Evolutionary conservation across 441 rosid species (phyloP).

Genomic region (Populus hybrid): DNA sequence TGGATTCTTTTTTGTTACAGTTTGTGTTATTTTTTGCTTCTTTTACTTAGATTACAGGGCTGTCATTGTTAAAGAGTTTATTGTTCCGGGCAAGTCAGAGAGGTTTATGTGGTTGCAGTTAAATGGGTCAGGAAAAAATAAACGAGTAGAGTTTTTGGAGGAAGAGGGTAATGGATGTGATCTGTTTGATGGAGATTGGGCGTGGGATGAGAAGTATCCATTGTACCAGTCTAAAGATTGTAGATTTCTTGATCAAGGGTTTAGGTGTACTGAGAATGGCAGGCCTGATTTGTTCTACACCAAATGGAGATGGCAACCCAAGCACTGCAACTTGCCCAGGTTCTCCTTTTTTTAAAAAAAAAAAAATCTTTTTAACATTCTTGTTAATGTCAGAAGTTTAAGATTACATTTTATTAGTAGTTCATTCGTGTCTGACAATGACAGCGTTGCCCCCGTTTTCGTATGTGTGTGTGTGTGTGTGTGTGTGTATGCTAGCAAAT

Average conservation of each 20-base stretch:
- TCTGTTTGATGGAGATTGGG: constrained; percentile 87
- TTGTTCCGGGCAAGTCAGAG: constrained; percentile 39
- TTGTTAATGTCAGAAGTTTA: constrained; percentile 7
- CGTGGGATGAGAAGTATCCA: constrained; percentile 95
- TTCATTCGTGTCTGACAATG: neutral
- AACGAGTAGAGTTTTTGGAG: constrained; percentile 54
- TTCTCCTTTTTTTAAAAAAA: constrained; percentile 9
- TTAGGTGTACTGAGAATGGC: constrained; percentile 88
- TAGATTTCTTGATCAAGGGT: constrained; percentile 77
- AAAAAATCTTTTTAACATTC: too few relatives aligned
- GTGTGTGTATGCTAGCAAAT: neutral
- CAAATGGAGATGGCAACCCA: constrained; percentile 99
- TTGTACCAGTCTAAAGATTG: constrained; percentile 83
- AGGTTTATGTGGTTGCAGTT: constrained; percentile 55
- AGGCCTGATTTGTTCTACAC: constrained; percentile 85
- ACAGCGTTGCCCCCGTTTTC: neutral
- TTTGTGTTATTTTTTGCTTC: constrained; percentile 57
- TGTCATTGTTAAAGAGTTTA: constrained; percentile 35
- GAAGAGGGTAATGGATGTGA: constrained; percentile 56
- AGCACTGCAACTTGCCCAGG: constrained; percentile 85
- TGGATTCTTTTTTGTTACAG: constrained; percentile 63
- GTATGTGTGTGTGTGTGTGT: too few relatives aligned
- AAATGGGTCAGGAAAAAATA: constrained; percentile 31
- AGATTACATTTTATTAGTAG: neutral
- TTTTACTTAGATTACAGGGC: constrained; percentile 68